Evolutionary conservation across 2,329 filamentous ascomycete genomes (phyloP).

Genomic region (Cadophora sp.): DNA sequence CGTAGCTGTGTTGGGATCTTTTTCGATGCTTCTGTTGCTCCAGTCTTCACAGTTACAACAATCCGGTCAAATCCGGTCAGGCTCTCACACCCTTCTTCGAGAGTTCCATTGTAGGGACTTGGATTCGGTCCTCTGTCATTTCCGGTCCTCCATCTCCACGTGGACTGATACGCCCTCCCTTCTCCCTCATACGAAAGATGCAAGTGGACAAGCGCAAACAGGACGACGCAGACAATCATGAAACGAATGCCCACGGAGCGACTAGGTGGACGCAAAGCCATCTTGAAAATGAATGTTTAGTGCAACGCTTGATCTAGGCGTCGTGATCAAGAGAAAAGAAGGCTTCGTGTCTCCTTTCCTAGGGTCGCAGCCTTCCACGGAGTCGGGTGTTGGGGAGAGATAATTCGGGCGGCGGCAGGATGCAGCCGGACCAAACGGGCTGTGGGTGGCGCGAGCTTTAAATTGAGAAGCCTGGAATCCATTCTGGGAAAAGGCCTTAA

Average conservation of each 20-base stretch:
- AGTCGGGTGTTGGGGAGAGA: background rate
- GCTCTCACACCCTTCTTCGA: slow-evolving; percentile 9
- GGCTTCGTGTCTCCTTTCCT: slow-evolving; percentile 11
- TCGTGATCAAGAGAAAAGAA: background rate
- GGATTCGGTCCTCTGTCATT: background rate
- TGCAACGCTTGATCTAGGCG: background rate
- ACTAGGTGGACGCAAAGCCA: slow-evolving; percentile 8
- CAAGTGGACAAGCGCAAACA: slow-evolving; percentile 10
- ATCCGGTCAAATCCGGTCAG: slow-evolving; percentile 18
- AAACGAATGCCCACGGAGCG: slow-evolving; percentile 14
- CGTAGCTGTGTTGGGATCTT: slow-evolving; percentile 61
- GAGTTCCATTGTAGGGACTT: background rate
- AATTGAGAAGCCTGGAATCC: background rate
- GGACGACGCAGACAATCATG: background rate
- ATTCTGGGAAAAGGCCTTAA: background rate
- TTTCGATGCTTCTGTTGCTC: slow-evolving; percentile 59
- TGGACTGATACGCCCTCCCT: slow-evolving; percentile 5
- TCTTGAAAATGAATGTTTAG: background rate
- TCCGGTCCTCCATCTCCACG: slow-evolving; percentile 11
- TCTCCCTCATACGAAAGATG: slow-evolving; percentile 8
- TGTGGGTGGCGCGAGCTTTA: slow-evolving; percentile 9
- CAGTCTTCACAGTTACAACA: slow-evolving; percentile 60
- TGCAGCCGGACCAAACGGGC: slow-evolving; percentile 10
- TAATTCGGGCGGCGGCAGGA: background rate
- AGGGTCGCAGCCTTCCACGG: background rate